Evolutionary conservation across 306 rosid species (phyloP), one percentile per base, ranked within the genome.

Genomic region (Malus domestica): DNA sequence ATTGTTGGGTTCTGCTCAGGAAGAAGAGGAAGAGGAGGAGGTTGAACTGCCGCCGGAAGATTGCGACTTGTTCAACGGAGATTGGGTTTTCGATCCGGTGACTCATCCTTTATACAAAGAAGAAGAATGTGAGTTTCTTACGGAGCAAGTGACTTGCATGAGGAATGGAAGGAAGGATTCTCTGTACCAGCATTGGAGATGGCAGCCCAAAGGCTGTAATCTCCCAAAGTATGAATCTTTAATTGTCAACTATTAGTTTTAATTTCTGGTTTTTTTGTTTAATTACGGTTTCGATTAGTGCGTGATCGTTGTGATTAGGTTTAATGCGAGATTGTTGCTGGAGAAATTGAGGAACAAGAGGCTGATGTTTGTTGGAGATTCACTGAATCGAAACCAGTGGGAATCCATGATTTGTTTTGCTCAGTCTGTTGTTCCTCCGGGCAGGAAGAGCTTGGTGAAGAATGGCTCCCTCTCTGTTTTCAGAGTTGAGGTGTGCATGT

Each of bases 321-420:
- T 90, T 83, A 92, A 88, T 78, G 90, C 99, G 16, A 92, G 87
- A 71, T 73, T 90, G 74, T 76, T 95, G 81, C 89, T 95, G 33
- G 92, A 95, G 88, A 95, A 95, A 73, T 83, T 95, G 54, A 90
- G 97, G 80, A 92, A 90, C 81, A 95, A 92, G 90, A 95, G 97
- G 88, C 89, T 95, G 19, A 90, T 95, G 99, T 95, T 95, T 81
- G 99, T 95, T 45, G 99, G 99, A 79, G 99, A 95, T 67, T 95
- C 99, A 0, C 46, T 95, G 90, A 95, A 95, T 58, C 84, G 99
- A 67, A 95, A 95, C 81, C 99, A 95, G 68, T 95, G 99, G 99
- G 99, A 95, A 82, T 95, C 99, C n/a, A 89, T 95, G 97, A 81
- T 95, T 71, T 95, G 97, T 79, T 62, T 95, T 73, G 95, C 83